Evolutionary conservation across 306 rosid genomes (phyloP).

Genomic region (Purshia tridentata): DNA sequence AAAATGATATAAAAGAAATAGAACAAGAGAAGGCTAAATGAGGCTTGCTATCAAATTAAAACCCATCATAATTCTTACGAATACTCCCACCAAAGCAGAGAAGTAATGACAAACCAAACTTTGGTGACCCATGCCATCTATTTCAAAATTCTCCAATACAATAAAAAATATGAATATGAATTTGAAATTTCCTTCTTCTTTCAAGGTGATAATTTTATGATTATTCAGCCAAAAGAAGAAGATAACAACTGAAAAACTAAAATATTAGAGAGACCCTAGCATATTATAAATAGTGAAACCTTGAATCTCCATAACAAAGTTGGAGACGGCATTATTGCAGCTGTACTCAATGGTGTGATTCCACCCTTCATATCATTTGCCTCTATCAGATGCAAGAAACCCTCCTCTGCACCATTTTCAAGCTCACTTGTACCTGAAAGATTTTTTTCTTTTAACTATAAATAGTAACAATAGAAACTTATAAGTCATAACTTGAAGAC

Average conservation of each 20-base stretch:
- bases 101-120: constrained; percentile 13
- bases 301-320: constrained; percentile 82
- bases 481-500: constrained; percentile 15
- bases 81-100: not conserved
- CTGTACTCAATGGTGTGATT: constrained; percentile 34
- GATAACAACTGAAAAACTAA: not conserved
- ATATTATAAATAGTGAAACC: constrained; percentile 41
- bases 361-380: constrained; percentile 51
- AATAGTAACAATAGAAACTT: constrained; percentile 5
- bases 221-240: not conserved
- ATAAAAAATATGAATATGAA: not conserved
- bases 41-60: constrained; percentile 5
- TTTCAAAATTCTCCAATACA: not conserved
- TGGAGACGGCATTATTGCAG: constrained; percentile 81
- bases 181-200: constrained; percentile 22
- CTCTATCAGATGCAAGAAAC: constrained; percentile 49
- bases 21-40: constrained; percentile 5
- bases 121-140: not conserved
- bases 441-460: constrained; percentile 19
- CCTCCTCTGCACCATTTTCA: constrained; percentile 74
- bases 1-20: constrained; percentile 9
- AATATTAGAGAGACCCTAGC: not conserved
- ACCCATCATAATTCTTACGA: constrained; percentile 1
- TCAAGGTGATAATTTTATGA: not conserved
- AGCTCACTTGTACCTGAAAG: constrained; percentile 50